A percentile compares a stretch with the other conserved stretches of the same genome.
These are phyloP conservation scores for Haberlea rhodopensis DNA, from an alignment of 257 asterid species.

Conservation along the genomic window DNA sequence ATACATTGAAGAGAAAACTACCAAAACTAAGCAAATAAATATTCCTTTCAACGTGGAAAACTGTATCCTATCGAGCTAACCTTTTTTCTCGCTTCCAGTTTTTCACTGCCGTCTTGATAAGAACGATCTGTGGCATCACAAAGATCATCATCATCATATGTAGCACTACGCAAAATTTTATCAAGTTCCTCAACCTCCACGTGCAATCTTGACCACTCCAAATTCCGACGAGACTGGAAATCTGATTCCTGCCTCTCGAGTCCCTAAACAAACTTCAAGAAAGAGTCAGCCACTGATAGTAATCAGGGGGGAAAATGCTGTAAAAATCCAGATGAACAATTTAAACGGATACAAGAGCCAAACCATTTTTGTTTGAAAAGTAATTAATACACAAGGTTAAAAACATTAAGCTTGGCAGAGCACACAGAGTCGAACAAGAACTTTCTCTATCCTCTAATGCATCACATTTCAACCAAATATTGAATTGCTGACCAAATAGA, in stretches of 20 bases:
- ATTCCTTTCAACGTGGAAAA: conserved; percentile 8
- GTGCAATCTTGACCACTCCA: conserved; percentile 44
- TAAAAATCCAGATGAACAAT: conserved; percentile 4
- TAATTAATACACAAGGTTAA: not conserved
- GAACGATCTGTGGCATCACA: conserved; percentile 31
- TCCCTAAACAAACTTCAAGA: conserved; percentile 40
- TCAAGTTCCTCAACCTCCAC: conserved; percentile 58
- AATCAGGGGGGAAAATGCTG: conserved; percentile 8
- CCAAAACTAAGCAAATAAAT: not conserved
- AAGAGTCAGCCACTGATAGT: conserved; percentile 22
- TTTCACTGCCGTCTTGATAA: conserved; percentile 37
- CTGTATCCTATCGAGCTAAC: conserved; percentile 31
- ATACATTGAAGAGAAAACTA: not conserved
- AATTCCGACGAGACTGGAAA: conserved; percentile 33
- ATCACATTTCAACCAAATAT: not conserved
- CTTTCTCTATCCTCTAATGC: no score
- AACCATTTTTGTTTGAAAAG: no score
- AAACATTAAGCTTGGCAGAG: conserved; percentile 3
- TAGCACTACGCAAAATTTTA: conserved; percentile 35
- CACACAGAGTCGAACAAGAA: not conserved
- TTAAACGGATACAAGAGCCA: not conserved
- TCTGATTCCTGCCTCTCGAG: conserved; percentile 54
- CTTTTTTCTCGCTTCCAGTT: conserved; percentile 51
- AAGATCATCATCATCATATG: conserved; percentile 21
- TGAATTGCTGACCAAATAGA: not conserved